Percentiles rank a stretch among this genome's conserved stretches.
These are phyloP conservation scores for Coemansia sp. DNA, from an alignment of 192 early-diverging fungal species.

Conservation along the genomic window DNA sequence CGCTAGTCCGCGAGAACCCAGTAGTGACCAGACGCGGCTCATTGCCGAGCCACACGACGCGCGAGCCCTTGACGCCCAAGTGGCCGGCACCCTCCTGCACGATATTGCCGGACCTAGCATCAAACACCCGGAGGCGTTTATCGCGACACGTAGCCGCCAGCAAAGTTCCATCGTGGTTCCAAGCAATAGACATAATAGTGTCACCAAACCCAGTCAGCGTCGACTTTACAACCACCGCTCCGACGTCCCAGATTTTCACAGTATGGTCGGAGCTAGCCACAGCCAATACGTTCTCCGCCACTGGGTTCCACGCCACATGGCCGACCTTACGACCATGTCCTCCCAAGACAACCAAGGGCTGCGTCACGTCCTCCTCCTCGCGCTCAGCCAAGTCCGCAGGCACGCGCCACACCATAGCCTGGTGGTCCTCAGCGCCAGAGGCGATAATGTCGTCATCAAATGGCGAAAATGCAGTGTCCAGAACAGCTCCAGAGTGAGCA, in stretches of 20 bases:
- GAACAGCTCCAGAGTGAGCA: constrained; percentile 90
- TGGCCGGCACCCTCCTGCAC: constrained; percentile 79
- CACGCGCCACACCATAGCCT: constrained; percentile 95
- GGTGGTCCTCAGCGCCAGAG: constrained; percentile 76
- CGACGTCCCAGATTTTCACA: constrained; percentile 94
- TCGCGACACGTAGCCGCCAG: constrained; percentile 93
- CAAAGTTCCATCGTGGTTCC: constrained; percentile 83
- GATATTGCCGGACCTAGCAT: constrained; percentile 83
- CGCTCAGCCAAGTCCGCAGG: constrained; percentile 71
- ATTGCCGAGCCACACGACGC: constrained; percentile 87
- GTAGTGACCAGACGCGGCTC: constrained; percentile 81
- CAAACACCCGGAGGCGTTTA: constrained; percentile 93
- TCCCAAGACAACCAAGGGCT: constrained; percentile 75
- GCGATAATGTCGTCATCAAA: constrained; percentile 98
- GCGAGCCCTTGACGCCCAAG: constrained; percentile 95
- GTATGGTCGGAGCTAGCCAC: constrained; percentile 87
- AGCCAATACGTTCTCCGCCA: constrained; percentile 89
- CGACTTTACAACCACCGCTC: constrained; percentile 69
- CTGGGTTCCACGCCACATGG: constrained; percentile 97
- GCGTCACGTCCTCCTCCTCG: constrained; percentile 67
- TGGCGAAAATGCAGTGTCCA: constrained; percentile 97
- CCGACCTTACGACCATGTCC: constrained; percentile 95
- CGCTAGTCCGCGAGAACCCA: constrained; percentile 90
- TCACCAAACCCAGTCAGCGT: constrained; percentile 86
- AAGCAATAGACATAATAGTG: constrained; percentile 87